phyloP scores from a whole-genome alignment of 1,284 basidiomycete species.

The Paramarasmius palmivorus region DNA sequence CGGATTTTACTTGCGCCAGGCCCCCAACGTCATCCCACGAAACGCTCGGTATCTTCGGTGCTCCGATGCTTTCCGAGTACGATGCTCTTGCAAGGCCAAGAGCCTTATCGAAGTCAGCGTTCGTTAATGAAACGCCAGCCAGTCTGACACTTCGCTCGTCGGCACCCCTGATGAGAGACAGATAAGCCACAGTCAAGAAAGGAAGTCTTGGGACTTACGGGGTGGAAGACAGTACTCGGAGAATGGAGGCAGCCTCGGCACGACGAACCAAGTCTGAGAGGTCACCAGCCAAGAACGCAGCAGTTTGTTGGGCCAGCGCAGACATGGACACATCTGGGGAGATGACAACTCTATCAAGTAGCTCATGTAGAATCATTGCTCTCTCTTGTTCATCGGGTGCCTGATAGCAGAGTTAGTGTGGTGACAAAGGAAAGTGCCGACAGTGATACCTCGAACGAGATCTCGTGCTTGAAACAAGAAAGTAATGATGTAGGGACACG shows the following conservation, averaged over 20 bases:
- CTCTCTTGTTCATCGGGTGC: conserved; percentile 82
- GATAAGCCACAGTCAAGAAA: conserved; percentile 4
- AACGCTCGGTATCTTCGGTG: conserved; percentile 95
- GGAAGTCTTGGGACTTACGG: conserved; percentile 32
- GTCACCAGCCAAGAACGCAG: conserved; percentile 88
- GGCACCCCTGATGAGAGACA: conserved; percentile 17
- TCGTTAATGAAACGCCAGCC: conserved; percentile 61
- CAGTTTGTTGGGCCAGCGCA: conserved; percentile 84
- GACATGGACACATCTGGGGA: conserved; percentile 80
- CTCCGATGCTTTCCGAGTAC: conserved; percentile 93
- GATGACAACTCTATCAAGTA: conserved; percentile 49
- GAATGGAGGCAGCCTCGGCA: conserved; percentile 61
- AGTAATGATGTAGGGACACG: conserved; percentile 69
- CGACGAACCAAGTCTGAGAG: conserved; percentile 72
- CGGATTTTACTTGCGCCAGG: conserved; percentile 83
- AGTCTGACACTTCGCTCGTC: conserved; percentile 31
- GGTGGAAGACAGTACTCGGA: conserved; percentile 43
- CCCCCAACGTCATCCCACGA: conserved; percentile 99
- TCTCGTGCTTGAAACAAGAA: conserved; percentile 87
- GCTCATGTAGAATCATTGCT: conserved; percentile 56
- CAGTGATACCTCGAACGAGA: conserved; percentile 66
- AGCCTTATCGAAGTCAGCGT: conserved; percentile 74
- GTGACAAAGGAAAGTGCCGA: neutral
- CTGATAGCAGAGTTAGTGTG: conserved; percentile 36
- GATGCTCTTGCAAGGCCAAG: conserved; percentile 76